These are phyloP conservation scores for Neurospora sp. DNA, from an alignment of 495 filamentous ascomycete species.

Conservation along the genomic window DNA sequence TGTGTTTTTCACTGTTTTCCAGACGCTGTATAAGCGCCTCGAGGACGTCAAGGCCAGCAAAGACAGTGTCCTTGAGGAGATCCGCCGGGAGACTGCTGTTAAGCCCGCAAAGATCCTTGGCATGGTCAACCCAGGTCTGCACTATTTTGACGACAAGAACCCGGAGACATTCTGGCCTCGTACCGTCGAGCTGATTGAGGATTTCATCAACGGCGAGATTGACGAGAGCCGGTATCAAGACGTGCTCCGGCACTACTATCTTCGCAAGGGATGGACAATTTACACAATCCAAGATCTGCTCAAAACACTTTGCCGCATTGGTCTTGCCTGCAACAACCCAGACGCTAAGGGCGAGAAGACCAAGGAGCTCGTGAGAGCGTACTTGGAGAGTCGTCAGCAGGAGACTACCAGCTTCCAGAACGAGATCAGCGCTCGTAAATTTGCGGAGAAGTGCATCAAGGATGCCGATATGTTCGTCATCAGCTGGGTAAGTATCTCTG, in stretches of 20 bases:
- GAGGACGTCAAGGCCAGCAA: conserved; percentile 70
- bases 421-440: conserved; percentile 78
- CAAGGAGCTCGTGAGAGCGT: conserved; percentile 70
- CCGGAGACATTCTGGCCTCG: conserved; percentile 41
- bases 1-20: conserved; percentile 87
- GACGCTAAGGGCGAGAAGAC: conserved; percentile 83
- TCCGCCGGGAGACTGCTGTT: conserved; percentile 52
- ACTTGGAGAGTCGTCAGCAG: conserved; percentile 68
- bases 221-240: conserved; percentile 79
- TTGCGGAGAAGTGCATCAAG: conserved; percentile 75
- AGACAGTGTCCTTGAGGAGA: conserved; percentile 57
- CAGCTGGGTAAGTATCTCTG: conserved; percentile 55
- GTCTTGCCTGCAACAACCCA: conserved; percentile 58
- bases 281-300: conserved; percentile 85
- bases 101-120: conserved; percentile 76
- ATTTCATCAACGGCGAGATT: conserved; percentile 74
- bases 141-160: conserved; percentile 34
- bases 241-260: conserved; percentile 76
- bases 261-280: conserved; percentile 78
- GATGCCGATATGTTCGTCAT: conserved; percentile 86
- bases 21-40: conserved; percentile 76
- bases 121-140: conserved; percentile 46
- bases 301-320: conserved; percentile 62
- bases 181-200: conserved; percentile 59
- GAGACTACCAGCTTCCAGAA: conserved; percentile 73